A percentile compares a stretch with the other conserved stretches of the same genome.
Evolutionary conservation across 140 eudicot species (phyloP).

Genomic region (Senecio squalidus): DNA sequence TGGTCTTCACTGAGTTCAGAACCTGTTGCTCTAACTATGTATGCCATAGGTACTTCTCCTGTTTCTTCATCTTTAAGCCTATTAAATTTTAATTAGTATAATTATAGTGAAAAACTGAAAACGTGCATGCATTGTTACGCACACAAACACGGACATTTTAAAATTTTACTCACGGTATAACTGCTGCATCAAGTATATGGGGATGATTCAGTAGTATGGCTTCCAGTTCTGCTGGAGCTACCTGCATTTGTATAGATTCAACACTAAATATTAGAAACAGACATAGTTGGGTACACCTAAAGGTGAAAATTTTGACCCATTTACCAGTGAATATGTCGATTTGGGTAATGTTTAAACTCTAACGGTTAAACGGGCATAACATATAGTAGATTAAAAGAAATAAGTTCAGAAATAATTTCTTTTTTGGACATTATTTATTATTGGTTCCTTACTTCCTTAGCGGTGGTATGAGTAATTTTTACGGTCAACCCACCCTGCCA

Average conservation of each 20-base stretch:
- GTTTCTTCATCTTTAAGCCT: constrained; percentile 70
- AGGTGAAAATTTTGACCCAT: not conserved
- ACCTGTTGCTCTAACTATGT: constrained; percentile 48
- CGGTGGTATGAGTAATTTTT: too few relatives aligned
- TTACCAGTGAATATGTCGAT: not conserved
- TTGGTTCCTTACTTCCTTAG: too few relatives aligned
- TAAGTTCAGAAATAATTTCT: too few relatives aligned
- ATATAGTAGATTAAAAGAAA: not conserved
- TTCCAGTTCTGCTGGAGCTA: constrained; percentile 86
- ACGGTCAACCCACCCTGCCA: not conserved
- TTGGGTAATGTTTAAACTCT: not conserved
- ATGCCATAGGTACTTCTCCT: constrained; percentile 79
- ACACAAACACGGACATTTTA: not conserved
- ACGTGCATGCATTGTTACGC: not conserved
- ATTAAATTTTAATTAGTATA: constrained; percentile 2
- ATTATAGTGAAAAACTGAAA: not conserved
- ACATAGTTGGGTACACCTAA: not conserved
- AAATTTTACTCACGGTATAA: constrained; percentile 48
- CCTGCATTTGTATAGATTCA: constrained; percentile 38
- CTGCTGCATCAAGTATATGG: constrained; percentile 69
- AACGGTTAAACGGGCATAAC: not conserved
- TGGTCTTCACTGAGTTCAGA: constrained; percentile 49
- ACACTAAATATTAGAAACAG: constrained; percentile 3
- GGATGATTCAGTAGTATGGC: constrained; percentile 61
- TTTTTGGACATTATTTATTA: too few relatives aligned